Evolutionary conservation across 805 yeast species (phyloP).

Genomic region (Tetrapisispora arboricola): DNA sequence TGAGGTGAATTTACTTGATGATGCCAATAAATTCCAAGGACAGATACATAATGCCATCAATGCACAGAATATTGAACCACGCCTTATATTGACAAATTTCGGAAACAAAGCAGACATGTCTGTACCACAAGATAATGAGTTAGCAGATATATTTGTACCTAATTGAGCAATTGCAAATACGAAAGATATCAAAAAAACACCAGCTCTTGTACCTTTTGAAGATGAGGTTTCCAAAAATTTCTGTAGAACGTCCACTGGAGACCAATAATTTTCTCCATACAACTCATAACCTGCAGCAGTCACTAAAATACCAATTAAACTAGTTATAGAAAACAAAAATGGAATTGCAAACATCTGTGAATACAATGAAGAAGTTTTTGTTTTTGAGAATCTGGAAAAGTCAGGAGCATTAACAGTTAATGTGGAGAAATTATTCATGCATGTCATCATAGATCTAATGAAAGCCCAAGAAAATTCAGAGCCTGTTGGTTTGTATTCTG

Average conservation of each 20-base stretch:
- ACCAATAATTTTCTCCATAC: conserved; percentile 36
- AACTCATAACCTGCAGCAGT: conserved; percentile 51
- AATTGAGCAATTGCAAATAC: conserved; percentile 64
- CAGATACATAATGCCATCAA: conserved; percentile 55
- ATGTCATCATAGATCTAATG: conserved; percentile 58
- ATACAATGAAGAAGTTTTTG: conserved; percentile 35
- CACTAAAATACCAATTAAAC: conserved; percentile 69
- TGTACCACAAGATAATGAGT: conserved; percentile 50
- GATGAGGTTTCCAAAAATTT: conserved; percentile 30
- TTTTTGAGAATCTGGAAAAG: conserved; percentile 63
- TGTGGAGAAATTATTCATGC: conserved; percentile 72
- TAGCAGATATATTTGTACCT: conserved; percentile 65
- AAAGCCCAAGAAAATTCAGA: conserved; percentile 51
- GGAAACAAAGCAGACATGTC: conserved; percentile 51
- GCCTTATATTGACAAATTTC: conserved; percentile 44
- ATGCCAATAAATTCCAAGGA: conserved; percentile 66
- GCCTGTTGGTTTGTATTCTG: conserved; percentile 15
- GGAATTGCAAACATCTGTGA: conserved; percentile 57
- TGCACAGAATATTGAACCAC: conserved; percentile 62
- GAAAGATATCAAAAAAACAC: conserved; percentile 55
- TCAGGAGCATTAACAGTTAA: conserved; percentile 76
- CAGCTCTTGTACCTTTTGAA: conserved; percentile 51
- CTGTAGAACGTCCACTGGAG: conserved; percentile 49
- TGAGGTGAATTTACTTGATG: conserved; percentile 60
- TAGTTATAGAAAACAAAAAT: conserved; percentile 58